Conservation (phyloP, 2,329 filamentous ascomycete species). For the Cercospora sp. region DNA sequence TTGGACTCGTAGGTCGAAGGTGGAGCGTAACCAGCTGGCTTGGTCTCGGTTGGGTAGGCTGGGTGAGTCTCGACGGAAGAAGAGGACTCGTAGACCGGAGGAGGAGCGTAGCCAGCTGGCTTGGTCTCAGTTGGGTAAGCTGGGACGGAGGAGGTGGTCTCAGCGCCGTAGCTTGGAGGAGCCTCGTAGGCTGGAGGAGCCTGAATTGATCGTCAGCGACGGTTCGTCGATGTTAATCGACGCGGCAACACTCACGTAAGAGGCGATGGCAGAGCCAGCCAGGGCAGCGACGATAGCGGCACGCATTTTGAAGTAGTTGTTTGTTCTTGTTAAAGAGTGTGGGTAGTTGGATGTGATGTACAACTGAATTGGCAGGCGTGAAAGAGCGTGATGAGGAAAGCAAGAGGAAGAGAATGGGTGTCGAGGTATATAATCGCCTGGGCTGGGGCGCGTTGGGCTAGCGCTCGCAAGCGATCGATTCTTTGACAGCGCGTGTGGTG, state of each 20-base stretch:
- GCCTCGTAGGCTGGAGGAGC: constrained; percentile 10
- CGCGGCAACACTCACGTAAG: constrained; percentile 21
- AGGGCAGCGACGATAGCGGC: constrained; percentile 37
- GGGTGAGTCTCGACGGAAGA: constrained; percentile 12
- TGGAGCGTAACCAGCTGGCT: background rate
- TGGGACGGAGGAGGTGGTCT: constrained; percentile 3
- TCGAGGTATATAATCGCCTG: constrained; percentile 8
- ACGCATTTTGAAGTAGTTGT: constrained; percentile 44
- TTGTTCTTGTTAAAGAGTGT: constrained; percentile 18
- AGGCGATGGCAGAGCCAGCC: constrained; percentile 43
- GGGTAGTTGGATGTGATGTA: constrained; percentile 18
- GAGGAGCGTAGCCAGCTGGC: background rate
- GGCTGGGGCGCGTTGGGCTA: background rate
- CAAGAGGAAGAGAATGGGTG: background rate
- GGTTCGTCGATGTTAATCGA: background rate
- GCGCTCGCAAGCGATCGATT: background rate
- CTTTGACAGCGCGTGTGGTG: constrained; percentile 5
- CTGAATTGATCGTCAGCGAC: background rate
- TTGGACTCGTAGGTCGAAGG: background rate
- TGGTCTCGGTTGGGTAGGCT: constrained; percentile 16
- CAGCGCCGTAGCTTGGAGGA: constrained; percentile 9
- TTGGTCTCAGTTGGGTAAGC: background rate
- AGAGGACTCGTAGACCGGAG: background rate
- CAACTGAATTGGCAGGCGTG: constrained; percentile 10
- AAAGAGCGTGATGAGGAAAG: constrained; percentile 12